phyloP scores from a whole-genome alignment of 441 rosid genomes.

The Sinapis alba region DNA sequence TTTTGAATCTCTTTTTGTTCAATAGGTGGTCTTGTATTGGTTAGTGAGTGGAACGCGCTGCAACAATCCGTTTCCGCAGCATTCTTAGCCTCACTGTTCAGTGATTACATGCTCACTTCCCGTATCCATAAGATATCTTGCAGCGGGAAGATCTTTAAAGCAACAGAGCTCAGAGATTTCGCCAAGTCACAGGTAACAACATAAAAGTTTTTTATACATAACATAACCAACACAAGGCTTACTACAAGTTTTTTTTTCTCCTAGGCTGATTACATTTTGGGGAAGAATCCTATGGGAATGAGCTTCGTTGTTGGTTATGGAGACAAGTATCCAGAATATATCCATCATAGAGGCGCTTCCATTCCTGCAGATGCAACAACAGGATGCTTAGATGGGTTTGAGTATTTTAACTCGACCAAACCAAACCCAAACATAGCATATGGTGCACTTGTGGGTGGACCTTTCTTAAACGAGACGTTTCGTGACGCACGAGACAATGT shows the following conservation, averaged over 20 bases:
- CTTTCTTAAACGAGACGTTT: slow-evolving; percentile 82
- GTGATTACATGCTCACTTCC: slow-evolving; percentile 94
- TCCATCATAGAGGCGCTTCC: slow-evolving; percentile 99
- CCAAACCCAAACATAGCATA: slow-evolving; percentile 86
- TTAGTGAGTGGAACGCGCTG: slow-evolving; percentile 81
- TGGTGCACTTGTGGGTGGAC: slow-evolving; percentile 94
- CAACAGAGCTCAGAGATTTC: slow-evolving; percentile 83
- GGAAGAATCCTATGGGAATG: slow-evolving; percentile 75
- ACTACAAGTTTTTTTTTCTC: not conserved
- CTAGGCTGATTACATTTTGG: slow-evolving; percentile 94
- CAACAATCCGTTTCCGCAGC: slow-evolving; percentile 96
- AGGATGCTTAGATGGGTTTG: slow-evolving; percentile 77
- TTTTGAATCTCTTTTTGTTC: not conserved
- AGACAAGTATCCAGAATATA: slow-evolving; percentile 71
- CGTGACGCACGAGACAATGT: slow-evolving; percentile 74
- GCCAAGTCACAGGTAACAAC: slow-evolving; percentile 80
- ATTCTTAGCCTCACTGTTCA: slow-evolving; percentile 84
- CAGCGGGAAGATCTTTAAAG: slow-evolving; percentile 59
- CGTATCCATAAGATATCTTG: slow-evolving; percentile 67
- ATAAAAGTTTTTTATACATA: too few relatives aligned
- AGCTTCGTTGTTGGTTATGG: slow-evolving; percentile 95
- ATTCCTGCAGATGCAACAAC: slow-evolving; percentile 77
- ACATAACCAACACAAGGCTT: not conserved
- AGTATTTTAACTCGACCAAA: slow-evolving; percentile 63
- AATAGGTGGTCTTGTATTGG: slow-evolving; percentile 90